Evolutionary conservation across 23 red algal species (phyloP).

Genomic region (Gracilaria vermiculophylla): DNA sequence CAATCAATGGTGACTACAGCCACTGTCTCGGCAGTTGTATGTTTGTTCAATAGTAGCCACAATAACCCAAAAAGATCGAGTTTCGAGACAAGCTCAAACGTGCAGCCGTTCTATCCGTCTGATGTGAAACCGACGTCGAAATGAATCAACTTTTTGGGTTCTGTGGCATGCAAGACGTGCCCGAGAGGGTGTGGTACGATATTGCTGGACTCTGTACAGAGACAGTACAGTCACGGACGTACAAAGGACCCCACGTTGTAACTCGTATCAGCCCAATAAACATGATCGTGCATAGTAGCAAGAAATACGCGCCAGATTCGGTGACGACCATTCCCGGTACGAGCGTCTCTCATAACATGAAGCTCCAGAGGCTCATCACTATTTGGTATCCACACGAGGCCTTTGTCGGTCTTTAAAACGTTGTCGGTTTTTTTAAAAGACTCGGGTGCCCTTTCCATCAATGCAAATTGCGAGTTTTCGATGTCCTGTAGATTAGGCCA

Average conservation of each 20-base stretch:
- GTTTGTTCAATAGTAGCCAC: not conserved
- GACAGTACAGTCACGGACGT: not conserved
- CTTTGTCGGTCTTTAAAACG: not conserved
- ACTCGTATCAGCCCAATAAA: not conserved
- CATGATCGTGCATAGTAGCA: not conserved
- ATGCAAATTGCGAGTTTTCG: not conserved
- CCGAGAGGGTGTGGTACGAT: not conserved
- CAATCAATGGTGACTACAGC: not conserved
- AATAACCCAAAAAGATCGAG: not conserved
- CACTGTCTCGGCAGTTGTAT: not conserved
- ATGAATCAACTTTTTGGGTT: not conserved
- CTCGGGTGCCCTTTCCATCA: not conserved
- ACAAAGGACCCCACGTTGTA: not conserved
- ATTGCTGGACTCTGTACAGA: not conserved
- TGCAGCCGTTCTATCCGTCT: not conserved
- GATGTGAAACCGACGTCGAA: not conserved
- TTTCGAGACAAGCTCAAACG: not conserved
- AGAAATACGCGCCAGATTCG: not conserved
- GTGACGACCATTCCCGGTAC: not conserved
- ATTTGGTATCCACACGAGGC: conserved; percentile 1
- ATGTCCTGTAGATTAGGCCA: not conserved
- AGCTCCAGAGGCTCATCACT: not conserved
- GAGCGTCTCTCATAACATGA: not conserved
- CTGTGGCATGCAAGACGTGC: not conserved
- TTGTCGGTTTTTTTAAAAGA: not conserved